Conservation (phyloP, 768 basidiomycete genomes). For the Daedalea quercina region DNA sequence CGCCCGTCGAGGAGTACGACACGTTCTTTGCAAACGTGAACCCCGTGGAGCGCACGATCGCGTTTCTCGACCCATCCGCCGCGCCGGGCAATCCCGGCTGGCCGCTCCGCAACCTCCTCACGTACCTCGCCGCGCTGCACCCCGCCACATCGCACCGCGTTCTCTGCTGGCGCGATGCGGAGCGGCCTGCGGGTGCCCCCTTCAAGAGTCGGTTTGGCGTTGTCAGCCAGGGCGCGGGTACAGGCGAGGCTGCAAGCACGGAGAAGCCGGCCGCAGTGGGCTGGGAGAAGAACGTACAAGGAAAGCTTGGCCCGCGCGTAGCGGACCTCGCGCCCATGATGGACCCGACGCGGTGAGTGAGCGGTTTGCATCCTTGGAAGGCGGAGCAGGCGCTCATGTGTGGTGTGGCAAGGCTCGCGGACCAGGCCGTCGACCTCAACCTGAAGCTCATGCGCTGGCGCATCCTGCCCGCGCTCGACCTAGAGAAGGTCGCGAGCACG, state of each 20-base stretch:
- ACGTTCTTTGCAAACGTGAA: conserved; percentile 48
- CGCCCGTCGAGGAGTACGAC: conserved; percentile 49
- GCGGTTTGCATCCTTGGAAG: background rate
- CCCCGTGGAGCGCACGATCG: conserved; percentile 25
- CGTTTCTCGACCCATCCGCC: conserved; percentile 71
- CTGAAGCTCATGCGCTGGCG: conserved; percentile 98
- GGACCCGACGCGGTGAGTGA: conserved; percentile 73
- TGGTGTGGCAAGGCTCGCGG: conserved; percentile 57
- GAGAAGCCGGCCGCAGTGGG: conserved; percentile 65
- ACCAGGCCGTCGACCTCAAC: conserved; percentile 97
- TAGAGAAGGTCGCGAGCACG: conserved; percentile 80
- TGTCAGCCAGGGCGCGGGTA: conserved; percentile 29
- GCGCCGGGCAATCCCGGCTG: conserved; percentile 46
- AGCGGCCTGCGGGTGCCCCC: conserved; percentile 27
- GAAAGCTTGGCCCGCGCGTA: conserved; percentile 79
- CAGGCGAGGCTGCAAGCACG: conserved; percentile 15
- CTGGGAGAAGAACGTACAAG: conserved; percentile 91
- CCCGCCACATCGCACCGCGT: conserved; percentile 45
- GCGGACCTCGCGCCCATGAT: conserved; percentile 95
- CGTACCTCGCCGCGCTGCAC: conserved; percentile 64
- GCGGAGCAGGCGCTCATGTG: background rate
- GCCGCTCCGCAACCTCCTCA: conserved; percentile 90
- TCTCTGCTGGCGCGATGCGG: conserved; percentile 71
- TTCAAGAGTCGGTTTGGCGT: conserved; percentile 66
- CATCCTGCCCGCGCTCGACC: conserved; percentile 80